phyloP scores from a whole-genome alignment of 805 yeast genomes.

The Saccharomycopsis malanga region DNA sequence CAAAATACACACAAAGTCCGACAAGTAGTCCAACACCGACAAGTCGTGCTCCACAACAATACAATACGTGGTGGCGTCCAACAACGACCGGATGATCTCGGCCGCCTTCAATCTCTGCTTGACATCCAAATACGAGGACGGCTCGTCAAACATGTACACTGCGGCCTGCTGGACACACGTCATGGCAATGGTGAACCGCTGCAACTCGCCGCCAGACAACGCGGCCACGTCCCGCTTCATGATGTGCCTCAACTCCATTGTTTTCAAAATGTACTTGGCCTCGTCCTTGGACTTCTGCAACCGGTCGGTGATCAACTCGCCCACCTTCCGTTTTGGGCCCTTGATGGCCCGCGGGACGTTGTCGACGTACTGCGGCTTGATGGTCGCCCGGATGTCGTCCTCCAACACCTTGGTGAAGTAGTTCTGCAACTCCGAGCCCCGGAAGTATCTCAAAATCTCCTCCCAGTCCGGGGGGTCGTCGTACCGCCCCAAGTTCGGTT shows the following conservation, averaged over 20 bases:
- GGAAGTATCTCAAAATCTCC: conserved; percentile 80
- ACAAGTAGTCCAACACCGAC: conserved; percentile 92
- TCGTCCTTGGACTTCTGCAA: conserved; percentile 58
- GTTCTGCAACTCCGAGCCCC: conserved; percentile 97
- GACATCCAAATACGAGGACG: conserved; percentile 96
- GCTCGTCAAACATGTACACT: conserved; percentile 99
- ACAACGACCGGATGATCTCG: conserved; percentile 78
- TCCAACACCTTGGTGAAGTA: conserved; percentile 91
- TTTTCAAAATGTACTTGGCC: conserved; percentile 56
- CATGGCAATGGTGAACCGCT: conserved; percentile 96
- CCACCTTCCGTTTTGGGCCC: conserved; percentile 82
- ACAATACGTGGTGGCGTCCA: conserved; percentile 71
- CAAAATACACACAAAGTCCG: conserved; percentile 93
- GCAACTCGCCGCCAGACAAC: conserved; percentile 97
- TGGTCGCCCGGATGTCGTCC: conserved; percentile 91
- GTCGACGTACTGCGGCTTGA: conserved; percentile 98
- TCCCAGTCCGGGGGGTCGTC: conserved; percentile 98
- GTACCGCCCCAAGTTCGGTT: conserved; percentile 89
- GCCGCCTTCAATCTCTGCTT: conserved; percentile 99
- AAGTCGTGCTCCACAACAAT: conserved; percentile 98
- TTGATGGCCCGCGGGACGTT: conserved; percentile 94
- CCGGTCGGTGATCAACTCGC: conserved; percentile 70
- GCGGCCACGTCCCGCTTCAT: conserved; percentile 82
- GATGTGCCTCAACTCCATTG: conserved; percentile 70
- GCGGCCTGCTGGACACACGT: conserved; percentile 92